phyloP scores from a whole-genome alignment of 2,329 filamentous ascomycete species.

The Aspergillus bombycis region DNA sequence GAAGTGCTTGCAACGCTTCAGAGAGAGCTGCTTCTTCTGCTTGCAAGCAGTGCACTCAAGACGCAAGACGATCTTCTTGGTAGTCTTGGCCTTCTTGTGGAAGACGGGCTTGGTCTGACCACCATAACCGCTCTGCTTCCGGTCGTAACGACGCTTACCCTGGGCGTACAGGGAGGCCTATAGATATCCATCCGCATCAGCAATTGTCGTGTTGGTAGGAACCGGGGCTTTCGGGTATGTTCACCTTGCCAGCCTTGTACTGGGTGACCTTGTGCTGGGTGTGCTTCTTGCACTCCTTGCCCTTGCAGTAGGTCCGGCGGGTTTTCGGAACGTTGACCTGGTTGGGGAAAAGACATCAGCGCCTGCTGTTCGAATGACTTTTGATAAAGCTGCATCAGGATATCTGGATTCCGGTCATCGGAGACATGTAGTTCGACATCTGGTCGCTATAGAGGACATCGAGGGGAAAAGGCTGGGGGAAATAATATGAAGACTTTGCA shows the following conservation, averaged over 20 bases:
- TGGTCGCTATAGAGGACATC: background rate
- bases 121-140: conserved; percentile 99
- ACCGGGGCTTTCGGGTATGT: conserved; percentile 27
- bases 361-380: conserved; percentile 15
- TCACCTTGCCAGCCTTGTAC: conserved; percentile 94
- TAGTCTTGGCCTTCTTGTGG: conserved; percentile 99
- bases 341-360: conserved; percentile 30
- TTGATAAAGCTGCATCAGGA: conserved; percentile 5
- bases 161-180: conserved; percentile 92
- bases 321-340: conserved; percentile 99
- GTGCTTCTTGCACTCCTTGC: conserved; percentile 92
- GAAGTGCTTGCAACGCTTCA: conserved; percentile 99
- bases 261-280: conserved; percentile 92
- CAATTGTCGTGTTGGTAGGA: conserved; percentile 23
- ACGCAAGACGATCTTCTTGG: conserved; percentile 99
- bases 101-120: conserved; percentile 99
- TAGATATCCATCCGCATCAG: conserved; percentile 25
- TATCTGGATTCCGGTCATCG: conserved; percentile 19
- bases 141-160: conserved; percentile 99
- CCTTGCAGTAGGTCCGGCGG: conserved; percentile 96
- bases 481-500: background rate
- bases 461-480: background rate
- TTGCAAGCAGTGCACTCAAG: conserved; percentile 98
- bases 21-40: conserved; percentile 93
- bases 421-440: conserved; percentile 15